Base-by-base conservation (phyloP, 441 rosid species). In the Gossypium schwendimanii region DNA sequence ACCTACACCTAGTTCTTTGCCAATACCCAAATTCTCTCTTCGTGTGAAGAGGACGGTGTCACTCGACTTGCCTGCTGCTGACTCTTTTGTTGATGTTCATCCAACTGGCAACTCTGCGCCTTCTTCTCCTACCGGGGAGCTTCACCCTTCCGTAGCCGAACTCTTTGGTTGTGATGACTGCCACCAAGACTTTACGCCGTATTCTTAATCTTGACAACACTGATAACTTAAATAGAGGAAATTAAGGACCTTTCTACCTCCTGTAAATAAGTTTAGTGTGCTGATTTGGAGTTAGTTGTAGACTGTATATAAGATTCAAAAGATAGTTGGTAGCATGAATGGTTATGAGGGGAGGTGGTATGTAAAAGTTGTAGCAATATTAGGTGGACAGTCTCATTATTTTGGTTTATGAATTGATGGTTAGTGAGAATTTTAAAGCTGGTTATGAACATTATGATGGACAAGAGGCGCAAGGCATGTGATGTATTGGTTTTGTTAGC, bases 181-280 rank as follows among this genome's bases (percentile, higher is more conserved):
- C 99, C 52, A 92, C 99, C 4, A 73, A 76, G 88, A 90, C 88
- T 20, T 81, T 95, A 78, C 92, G 99, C 78, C 99, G 94, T 85
- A 87, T 95, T 79, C 97, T 92, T 79, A 91, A 92, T 70, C 92
- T 95, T 76, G 94, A 94, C 69, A 67, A 71, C 69, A 82, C 77
- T 0, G 89, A 91, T 77, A 84, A 87, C 17, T 87, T n/a, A 88
- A 84, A 73, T 64, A n/a, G 68, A 67, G 58, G 39, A 33, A 33
- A 33, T 4, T 36, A n/a, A 62, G 83, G 83, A 74, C 84, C 66
- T 10, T 31, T 75, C 31, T 28, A 24, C 78, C 86, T 79, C 82
- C 84, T 80, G 88, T 87, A 87, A 72, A 88, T 87, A 80, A 8
- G 73, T 68, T 26, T 73, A 66, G 69, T 65, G 72, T 70, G 52